Evolutionary conservation across 768 basidiomycete genomes (phyloP), one percentile per base, ranked within the genome.

Genomic region (Cyclocybe aegerita): DNA sequence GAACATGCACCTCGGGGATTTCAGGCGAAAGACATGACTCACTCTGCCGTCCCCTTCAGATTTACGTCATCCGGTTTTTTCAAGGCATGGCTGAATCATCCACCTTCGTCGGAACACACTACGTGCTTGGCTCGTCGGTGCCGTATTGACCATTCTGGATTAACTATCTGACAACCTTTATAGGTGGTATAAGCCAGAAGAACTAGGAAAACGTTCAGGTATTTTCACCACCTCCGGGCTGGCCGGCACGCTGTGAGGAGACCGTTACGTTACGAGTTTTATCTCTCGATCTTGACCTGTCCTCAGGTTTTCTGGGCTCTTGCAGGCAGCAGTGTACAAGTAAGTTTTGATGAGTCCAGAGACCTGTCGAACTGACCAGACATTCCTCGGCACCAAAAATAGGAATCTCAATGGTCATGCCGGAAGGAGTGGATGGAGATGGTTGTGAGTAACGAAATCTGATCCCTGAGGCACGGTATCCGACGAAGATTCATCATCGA

Each of bases 101-200:
- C 7, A 90, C 86, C 1, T 90, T 90, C 63, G 85, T 85, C 23
- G 88, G 88, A 33, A 82, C 84, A 11, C 85, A 86, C 55, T 86
- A 85, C 59, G 71, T 88, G 54, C 79, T 88, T 12, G 85, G 87
- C 55, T 83, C 83, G 85, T 86, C 59, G 50, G 82, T 75, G 1
- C 15, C 39, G 4, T 37, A 40, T 23, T 45, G 7, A 17, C 36
- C 14, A 39, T 38, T 17, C 14, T 16, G 2, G 29, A 30, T 54
- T 8, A 16, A 30, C 37, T 35, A 29, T 14, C 33, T 43, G 15
- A 36, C 43, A 10, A 10, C 32, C 16, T 14, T 17, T 17, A 14
- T 39, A 84, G 83, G 11, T 88, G 86, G 87, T 88, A 87, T 63
- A 86, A 80, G 60, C 73, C 79, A 3, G 68, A 70, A n/a, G 87